Evolutionary conservation across 2,329 filamentous ascomycete species (phyloP), one percentile per base, ranked within the genome.

Genomic region (Pestalotiopsis sp.): DNA sequence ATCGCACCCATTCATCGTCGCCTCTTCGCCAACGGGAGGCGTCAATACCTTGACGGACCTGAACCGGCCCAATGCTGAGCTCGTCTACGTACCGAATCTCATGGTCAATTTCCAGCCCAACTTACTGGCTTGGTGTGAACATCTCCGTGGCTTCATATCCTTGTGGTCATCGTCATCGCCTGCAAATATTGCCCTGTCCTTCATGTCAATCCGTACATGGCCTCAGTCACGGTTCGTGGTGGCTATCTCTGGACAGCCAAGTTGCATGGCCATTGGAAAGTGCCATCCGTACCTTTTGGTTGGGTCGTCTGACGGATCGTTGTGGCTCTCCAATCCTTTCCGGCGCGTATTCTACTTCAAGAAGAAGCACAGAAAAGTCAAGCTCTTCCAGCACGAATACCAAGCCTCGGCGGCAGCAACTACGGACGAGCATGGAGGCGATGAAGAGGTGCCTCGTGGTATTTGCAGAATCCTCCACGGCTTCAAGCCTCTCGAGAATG

Each of bases 361-460:
- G 56, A 74, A 80, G 58, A 80, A 78, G 68, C 74, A 78, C 20
- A 73, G 77, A 70, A 84, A 83, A 70, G 67, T 84, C 11, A 81
- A 79, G 71, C 57, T 89, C 1, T 82, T 88, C 63, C 84, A 87
- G 58, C 86, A 88, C 72, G 86, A 89, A 73, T 86, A 85, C 71
- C 78, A 81, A 1, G 77, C 82, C 0, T 74, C 75, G 5, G 71
- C 72, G 22, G 64, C 78, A 22, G 76, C 79, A 48, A 17, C 3
- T 17, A 56, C n/a, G n/a, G 26, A 70, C 67, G 6, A 62, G 6
- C 64, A 69, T 1, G 38, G 67, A 0, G 75, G 74, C 2, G 77
- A 75, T 5, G 75, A 75, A 1, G 76, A 72, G 1, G 69, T 73
- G 0, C 70, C 71, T n/a, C 78, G 84, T n/a, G 85, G 86, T 11